A percentile compares a stretch with the other conserved stretches of the same genome.
These are phyloP conservation scores for Dictyophora rubrovolvata DNA, from an alignment of 768 basidiomycete genomes.

Conservation along the genomic window DNA sequence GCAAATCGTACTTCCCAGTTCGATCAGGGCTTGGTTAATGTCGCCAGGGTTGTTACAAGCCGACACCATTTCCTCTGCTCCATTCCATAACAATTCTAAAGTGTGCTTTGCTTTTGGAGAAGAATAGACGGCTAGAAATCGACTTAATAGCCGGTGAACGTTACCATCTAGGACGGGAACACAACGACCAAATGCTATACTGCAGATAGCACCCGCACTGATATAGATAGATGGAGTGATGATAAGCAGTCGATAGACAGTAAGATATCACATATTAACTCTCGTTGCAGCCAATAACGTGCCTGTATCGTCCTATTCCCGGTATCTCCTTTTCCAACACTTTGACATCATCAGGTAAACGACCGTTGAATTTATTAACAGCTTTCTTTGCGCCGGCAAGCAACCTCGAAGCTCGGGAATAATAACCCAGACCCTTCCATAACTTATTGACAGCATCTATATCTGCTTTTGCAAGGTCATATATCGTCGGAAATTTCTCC, in stretches of 20 bases:
- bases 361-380: conserved; percentile 53
- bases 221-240: background rate
- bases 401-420: conserved; percentile 75
- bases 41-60: conserved; percentile 57
- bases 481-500: conserved; percentile 71
- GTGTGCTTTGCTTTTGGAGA: conserved; percentile 71
- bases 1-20: conserved; percentile 89
- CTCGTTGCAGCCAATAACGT: conserved; percentile 36
- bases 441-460: conserved; percentile 79
- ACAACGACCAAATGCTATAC: conserved; percentile 79
- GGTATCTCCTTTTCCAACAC: conserved; percentile 78
- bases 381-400: conserved; percentile 77
- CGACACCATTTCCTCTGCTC: conserved; percentile 60
- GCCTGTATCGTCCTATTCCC: conserved; percentile 85
- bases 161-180: conserved; percentile 87
- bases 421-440: conserved; percentile 92
- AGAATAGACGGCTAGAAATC: conserved; percentile 74
- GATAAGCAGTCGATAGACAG: background rate
- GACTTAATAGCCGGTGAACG: conserved; percentile 75
- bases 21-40: conserved; percentile 88
- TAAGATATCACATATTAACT: background rate
- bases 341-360: conserved; percentile 68
- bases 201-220: conserved; percentile 32
- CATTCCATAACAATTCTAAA: conserved; percentile 74
- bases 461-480: conserved; percentile 57